A percentile compares a stretch with the other conserved stretches of the same genome.
These are phyloP conservation scores for Tranzscheliella williamsii DNA, from an alignment of 1,284 basidiomycete genomes.

Conservation along the genomic window DNA sequence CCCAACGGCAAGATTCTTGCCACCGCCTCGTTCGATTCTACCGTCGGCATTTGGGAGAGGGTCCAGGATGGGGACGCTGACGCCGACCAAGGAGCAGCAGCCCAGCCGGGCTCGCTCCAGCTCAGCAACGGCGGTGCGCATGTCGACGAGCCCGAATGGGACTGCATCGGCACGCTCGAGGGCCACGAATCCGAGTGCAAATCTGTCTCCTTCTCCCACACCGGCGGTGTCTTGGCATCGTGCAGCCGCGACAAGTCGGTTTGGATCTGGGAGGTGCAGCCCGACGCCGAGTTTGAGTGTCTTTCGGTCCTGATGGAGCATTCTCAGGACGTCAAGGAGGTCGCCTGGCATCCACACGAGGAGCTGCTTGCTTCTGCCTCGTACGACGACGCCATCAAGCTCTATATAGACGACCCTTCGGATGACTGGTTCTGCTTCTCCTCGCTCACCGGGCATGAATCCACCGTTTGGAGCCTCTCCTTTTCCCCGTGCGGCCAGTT, in stretches of 20 bases:
- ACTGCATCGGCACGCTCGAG: conserved; percentile 83
- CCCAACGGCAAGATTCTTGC: conserved; percentile 87
- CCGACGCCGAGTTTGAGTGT: conserved; percentile 81
- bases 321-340: conserved; percentile 90
- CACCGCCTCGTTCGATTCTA: conserved; percentile 91
- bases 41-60: conserved; percentile 85
- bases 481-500: conserved; percentile 78
- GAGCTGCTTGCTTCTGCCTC: conserved; percentile 95
- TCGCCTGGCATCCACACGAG: conserved; percentile 92
- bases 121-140: conserved; percentile 62
- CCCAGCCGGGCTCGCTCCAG: conserved; percentile 46
- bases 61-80: conserved; percentile 53
- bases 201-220: conserved; percentile 79
- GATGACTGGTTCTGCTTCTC: conserved; percentile 92
- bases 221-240: conserved; percentile 82
- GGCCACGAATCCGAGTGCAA: conserved; percentile 99
- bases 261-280: conserved; percentile 94
- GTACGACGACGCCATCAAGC: conserved; percentile 94
- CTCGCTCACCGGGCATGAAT: conserved; percentile 75
- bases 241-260: conserved; percentile 96
- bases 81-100: conserved; percentile 3
- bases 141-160: conserved; percentile 65
- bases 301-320: conserved; percentile 97
- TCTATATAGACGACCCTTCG: conserved; percentile 89
- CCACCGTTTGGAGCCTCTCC: conserved; percentile 86